Base-by-base conservation (phyloP, 1,139 yeast genomes). In the Candida frijolesensis region DNA sequence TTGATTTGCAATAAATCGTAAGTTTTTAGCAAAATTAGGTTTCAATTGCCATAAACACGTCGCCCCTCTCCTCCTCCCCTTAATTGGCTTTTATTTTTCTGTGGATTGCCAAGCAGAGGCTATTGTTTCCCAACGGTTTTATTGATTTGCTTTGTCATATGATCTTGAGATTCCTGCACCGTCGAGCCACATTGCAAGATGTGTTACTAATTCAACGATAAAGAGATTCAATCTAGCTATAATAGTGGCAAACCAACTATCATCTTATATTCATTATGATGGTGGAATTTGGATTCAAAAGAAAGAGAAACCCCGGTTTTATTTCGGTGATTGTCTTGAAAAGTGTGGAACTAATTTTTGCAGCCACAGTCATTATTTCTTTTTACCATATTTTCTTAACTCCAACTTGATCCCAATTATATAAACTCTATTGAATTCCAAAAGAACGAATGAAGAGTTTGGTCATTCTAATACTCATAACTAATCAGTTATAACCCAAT, bases 311-410 rank as follows among this genome's bases (percentile, higher is more conserved):
- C n/a, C 22, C 6, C 15, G 34, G 34, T 32, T 32, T 32, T n/a
- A 32, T 32, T 12, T 32, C 15, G 34, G 34, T 32, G 40, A 25
- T 22, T 19, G 14, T 4, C 27, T 5, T 10, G 16, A 43, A 44
- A 44, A 44, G 35, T 44, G 46, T 44, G 46, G 46, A 15, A 11
- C 33, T 14, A 6, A 7, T 9, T 38, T 47, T 42, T 38, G 51
- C 51, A 48, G 51, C 51, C 51, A 48, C 51, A 45, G 22, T 45
- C 22, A n/a, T 11, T 41, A n/a, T 32, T 19, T 22, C 22, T 38
- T 25, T 38, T 12, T 32, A n/a, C 29, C 7, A 4, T 25, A 4
- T 9, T 25, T 25, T 8, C 29, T 25, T 25, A 25, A 25, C 10
- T 25, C 22, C 4, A 19, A 6, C 14, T 15, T 10, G 27, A 38